phyloP scores from a whole-genome alignment of 352 stramenopile species.

The Plasmopara muralis region DNA sequence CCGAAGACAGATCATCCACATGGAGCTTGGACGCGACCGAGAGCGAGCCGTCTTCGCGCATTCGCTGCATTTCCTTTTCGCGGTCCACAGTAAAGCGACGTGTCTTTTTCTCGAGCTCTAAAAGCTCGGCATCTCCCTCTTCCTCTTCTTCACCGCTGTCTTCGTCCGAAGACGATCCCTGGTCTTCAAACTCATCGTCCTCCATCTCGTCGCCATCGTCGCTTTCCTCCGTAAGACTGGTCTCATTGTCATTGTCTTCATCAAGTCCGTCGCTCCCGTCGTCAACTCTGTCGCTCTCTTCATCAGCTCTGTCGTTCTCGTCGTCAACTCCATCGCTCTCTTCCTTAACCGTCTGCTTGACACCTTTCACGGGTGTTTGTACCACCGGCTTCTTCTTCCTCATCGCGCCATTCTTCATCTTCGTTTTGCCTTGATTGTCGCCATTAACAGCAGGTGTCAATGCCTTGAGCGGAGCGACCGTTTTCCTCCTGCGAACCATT shows the following conservation, averaged over 20 bases:
- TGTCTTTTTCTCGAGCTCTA: constrained; percentile 78
- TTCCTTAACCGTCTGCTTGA: constrained; percentile 18
- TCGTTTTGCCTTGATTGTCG: constrained; percentile 20
- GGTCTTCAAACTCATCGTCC: constrained; percentile 78
- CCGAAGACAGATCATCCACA: constrained; percentile 97
- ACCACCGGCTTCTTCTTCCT: constrained; percentile 26
- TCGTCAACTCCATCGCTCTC: background rate
- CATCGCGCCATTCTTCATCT: constrained; percentile 15
- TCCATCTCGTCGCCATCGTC: constrained; percentile 61
- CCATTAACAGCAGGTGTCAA: constrained; percentile 22
- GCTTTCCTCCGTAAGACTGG: constrained; percentile 50
- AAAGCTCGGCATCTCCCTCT: constrained; percentile 63
- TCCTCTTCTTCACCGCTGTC: constrained; percentile 58
- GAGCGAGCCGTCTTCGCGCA: constrained; percentile 81
- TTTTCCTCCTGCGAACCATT: constrained; percentile 40
- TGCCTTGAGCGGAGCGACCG: constrained; percentile 28
- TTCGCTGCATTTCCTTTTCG: constrained; percentile 72
- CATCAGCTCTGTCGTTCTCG: background rate
- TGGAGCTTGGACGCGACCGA: constrained; percentile 88
- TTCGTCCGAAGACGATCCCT: constrained; percentile 78
- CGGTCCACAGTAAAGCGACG: constrained; percentile 62
- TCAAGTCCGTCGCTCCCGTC: no score
- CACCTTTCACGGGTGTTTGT: constrained; percentile 11
- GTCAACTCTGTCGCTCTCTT: no score
- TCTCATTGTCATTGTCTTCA: constrained; percentile 21